phyloP scores from a whole-genome alignment of 768 basidiomycete genomes.

The Trametes cingulata region DNA sequence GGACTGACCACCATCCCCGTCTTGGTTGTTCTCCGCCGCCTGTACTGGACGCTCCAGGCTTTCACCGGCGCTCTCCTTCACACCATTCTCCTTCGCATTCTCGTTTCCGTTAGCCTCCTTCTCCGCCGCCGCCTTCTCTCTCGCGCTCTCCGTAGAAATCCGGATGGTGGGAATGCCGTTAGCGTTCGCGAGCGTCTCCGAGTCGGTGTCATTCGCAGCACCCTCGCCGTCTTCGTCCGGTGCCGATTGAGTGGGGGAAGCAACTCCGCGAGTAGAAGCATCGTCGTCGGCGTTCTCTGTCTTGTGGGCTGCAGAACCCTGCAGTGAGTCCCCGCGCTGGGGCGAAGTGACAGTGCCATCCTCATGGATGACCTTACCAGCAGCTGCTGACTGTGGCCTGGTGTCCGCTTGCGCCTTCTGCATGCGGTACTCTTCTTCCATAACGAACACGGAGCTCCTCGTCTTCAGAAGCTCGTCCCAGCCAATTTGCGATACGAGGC shows the following conservation, averaged over 20 bases:
- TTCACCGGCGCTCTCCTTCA: constrained; percentile 27
- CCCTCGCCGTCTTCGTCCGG: constrained; percentile 20
- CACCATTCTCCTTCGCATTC: constrained; percentile 38
- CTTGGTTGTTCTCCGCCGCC: constrained; percentile 39
- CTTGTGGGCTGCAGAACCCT: constrained; percentile 30
- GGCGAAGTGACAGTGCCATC: constrained; percentile 51
- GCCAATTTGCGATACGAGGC: constrained; percentile 90
- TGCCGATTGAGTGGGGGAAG: constrained; percentile 39
- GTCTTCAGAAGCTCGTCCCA: constrained; percentile 99
- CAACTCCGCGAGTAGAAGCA: constrained; percentile 68
- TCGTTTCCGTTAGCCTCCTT: constrained; percentile 50
- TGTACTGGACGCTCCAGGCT: constrained; percentile 44
- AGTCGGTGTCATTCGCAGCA: constrained; percentile 28
- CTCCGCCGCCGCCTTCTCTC: constrained; percentile 37
- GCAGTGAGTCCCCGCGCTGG: constrained; percentile 18
- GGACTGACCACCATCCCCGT: constrained; percentile 22
- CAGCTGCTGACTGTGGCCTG: constrained; percentile 34
- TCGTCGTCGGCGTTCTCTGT: constrained; percentile 54
- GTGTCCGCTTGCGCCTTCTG: constrained; percentile 85
- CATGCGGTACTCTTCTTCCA: constrained; percentile 99
- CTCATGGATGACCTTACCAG: constrained; percentile 53
- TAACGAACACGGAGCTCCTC: constrained; percentile 94
- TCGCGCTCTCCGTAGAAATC: constrained; percentile 55
- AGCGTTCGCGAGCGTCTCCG: constrained; percentile 24
- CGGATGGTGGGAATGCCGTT: constrained; percentile 57